Evolutionary conservation across 1,139 yeast species (phyloP).

Genomic region (Geotrichum reessii): DNA sequence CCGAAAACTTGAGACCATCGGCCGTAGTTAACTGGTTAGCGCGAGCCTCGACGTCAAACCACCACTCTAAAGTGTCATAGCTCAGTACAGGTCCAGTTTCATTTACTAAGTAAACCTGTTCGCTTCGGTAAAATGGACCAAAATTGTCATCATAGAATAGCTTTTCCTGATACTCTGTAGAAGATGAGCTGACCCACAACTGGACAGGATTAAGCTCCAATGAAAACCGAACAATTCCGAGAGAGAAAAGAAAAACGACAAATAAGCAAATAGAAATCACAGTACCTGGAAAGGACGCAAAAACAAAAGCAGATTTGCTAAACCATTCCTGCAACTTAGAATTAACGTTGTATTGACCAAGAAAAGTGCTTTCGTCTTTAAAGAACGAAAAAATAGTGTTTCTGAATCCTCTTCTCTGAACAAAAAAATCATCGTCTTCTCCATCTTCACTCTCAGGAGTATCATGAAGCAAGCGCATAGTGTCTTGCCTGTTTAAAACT

Average conservation of each 20-base stretch:
- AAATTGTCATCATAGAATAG: slow-evolving; percentile 68
- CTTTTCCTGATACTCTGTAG: slow-evolving; percentile 67
- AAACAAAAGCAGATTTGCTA: slow-evolving; percentile 44
- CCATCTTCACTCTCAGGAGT: slow-evolving; percentile 27
- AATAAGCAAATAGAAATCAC: slow-evolving; percentile 47
- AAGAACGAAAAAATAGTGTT: slow-evolving; percentile 10
- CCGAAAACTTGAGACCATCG: slow-evolving; percentile 44
- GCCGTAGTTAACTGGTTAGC: slow-evolving; percentile 36
- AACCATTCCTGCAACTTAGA: slow-evolving; percentile 42
- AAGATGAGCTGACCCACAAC: slow-evolving; percentile 82
- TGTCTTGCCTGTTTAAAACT: slow-evolving; percentile 20
- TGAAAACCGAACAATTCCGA: slow-evolving; percentile 49
- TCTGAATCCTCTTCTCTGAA: slow-evolving; percentile 6
- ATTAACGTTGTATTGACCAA: slow-evolving; percentile 42
- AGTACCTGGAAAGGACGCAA: slow-evolving; percentile 46
- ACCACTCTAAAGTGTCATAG: slow-evolving; percentile 74
- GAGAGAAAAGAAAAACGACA: slow-evolving; percentile 44
- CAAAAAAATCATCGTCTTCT: slow-evolving; percentile 19
- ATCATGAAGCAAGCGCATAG: slow-evolving; percentile 24
- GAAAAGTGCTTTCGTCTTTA: slow-evolving; percentile 22
- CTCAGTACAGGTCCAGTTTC: slow-evolving; percentile 57
- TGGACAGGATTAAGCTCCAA: slow-evolving; percentile 76
- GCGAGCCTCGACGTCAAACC: slow-evolving; percentile 70
- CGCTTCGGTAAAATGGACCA: slow-evolving; percentile 89
- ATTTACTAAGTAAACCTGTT: slow-evolving; percentile 74